Evolutionary conservation across 164 flowering plant genomes (phyloP).

Genomic region (Umbellularia californica): DNA sequence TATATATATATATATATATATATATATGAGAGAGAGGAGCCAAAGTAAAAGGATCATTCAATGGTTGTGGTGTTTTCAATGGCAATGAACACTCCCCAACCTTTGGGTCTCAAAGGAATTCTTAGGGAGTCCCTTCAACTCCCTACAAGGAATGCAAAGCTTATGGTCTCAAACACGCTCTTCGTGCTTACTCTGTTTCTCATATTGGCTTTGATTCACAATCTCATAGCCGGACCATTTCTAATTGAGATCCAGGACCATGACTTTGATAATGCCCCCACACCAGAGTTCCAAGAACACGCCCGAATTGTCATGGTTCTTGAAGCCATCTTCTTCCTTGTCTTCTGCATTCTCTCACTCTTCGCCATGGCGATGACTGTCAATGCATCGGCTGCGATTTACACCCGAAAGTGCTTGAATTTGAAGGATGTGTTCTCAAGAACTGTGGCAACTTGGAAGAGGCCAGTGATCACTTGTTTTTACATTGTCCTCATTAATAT

Average conservation of each 20-base stretch:
- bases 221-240: not conserved
- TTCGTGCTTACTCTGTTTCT: slow-evolving; percentile 10
- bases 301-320: not conserved
- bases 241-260: slow-evolving; percentile 1
- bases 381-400: slow-evolving; percentile 15
- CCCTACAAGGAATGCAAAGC: slow-evolving; percentile 23
- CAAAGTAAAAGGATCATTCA: not conserved
- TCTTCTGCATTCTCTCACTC: not conserved
- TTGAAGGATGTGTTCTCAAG: slow-evolving; percentile 8
- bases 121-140: slow-evolving; percentile 18
- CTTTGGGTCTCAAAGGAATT: not conserved
- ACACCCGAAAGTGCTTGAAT: not conserved
- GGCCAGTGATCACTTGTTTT: slow-evolving; percentile 13
- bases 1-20: too few species aligned
- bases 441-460: slow-evolving; percentile 12
- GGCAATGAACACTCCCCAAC: too few species aligned
- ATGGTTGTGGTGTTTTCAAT: not conserved
- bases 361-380: slow-evolving; percentile 10
- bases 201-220: slow-evolving; percentile 8
- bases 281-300: not conserved
- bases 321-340: slow-evolving; percentile 7
- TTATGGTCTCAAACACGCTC: slow-evolving; percentile 16
- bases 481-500: slow-evolving; percentile 1
- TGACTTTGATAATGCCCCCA: not conserved
- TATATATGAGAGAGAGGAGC: too few species aligned